phyloP scores from a whole-genome alignment of 495 filamentous ascomycete species.

The Glonium stellatum region DNA sequence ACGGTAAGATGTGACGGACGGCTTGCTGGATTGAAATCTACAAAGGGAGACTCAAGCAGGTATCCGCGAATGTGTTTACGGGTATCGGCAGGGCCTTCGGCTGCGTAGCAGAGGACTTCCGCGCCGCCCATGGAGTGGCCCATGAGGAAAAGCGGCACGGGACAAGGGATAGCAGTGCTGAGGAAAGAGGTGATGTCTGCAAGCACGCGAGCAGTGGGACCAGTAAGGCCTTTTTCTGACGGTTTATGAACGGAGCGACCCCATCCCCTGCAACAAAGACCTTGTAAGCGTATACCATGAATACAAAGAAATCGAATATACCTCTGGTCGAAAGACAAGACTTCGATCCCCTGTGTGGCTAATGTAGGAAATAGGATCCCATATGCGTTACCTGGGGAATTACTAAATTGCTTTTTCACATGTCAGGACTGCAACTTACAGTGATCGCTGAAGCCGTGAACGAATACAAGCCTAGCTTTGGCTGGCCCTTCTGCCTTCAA shows the following conservation, averaged over 20 bases:
- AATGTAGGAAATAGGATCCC: constrained; percentile 60
- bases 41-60: constrained; percentile 61
- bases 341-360: constrained; percentile 63
- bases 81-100: constrained; percentile 37
- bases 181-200: constrained; percentile 68
- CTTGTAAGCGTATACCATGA: neutral
- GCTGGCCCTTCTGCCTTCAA: constrained; percentile 36
- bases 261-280: constrained; percentile 42
- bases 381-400: constrained; percentile 54
- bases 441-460: constrained; percentile 90
- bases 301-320: constrained; percentile 10
- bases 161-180: constrained; percentile 45
- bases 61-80: constrained; percentile 49
- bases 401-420: constrained; percentile 4
- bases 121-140: constrained; percentile 85
- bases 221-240: constrained; percentile 58
- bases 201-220: constrained; percentile 62
- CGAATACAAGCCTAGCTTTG: constrained; percentile 63
- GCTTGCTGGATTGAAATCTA: constrained; percentile 57
- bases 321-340: constrained; percentile 74
- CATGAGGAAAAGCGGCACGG: constrained; percentile 69
- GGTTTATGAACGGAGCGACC: constrained; percentile 44
- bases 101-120: constrained; percentile 52
- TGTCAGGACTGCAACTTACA: constrained; percentile 27
- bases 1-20: constrained; percentile 54